Evolutionary conservation across 2,329 filamentous ascomycete species (phyloP).

Genomic region (Sarocladium oryzae): DNA sequence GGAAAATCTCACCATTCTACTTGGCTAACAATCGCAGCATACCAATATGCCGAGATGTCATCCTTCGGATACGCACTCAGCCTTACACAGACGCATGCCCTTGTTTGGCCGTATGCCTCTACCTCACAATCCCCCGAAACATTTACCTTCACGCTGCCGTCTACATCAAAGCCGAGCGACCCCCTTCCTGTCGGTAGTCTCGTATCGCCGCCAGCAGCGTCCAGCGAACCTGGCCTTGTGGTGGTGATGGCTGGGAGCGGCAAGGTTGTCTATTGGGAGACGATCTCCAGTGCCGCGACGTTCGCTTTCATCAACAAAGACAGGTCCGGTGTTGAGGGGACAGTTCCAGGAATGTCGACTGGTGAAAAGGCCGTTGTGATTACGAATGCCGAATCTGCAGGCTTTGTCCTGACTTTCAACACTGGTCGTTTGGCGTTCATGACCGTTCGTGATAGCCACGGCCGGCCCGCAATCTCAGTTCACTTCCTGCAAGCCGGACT

Average conservation of each 20-base stretch:
- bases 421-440: slow-evolving; percentile 83
- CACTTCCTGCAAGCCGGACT: slow-evolving; percentile 65
- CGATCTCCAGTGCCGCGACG: slow-evolving; percentile 80
- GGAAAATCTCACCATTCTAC: background rate
- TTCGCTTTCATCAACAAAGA: slow-evolving; percentile 78
- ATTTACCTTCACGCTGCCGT: slow-evolving; percentile 73
- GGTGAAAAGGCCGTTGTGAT: slow-evolving; percentile 74
- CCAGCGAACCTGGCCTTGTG: slow-evolving; percentile 78
- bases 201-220: slow-evolving; percentile 69
- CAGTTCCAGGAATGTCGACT: slow-evolving; percentile 66
- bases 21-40: slow-evolving; percentile 34
- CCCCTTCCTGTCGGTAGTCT: slow-evolving; percentile 77
- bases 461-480: slow-evolving; percentile 71
- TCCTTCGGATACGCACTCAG: slow-evolving; percentile 69
- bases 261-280: slow-evolving; percentile 91
- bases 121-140: slow-evolving; percentile 64
- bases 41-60: slow-evolving; percentile 59
- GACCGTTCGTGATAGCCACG: slow-evolving; percentile 78
- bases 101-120: slow-evolving; percentile 85
- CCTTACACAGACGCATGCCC: slow-evolving; percentile 73
- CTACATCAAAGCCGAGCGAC: slow-evolving; percentile 61
- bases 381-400: slow-evolving; percentile 75
- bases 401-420: slow-evolving; percentile 79
- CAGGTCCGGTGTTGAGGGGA: slow-evolving; percentile 70
- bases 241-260: slow-evolving; percentile 79